Base-by-base conservation (phyloP, 1,284 basidiomycete genomes). In the Cryptococcus sp. region DNA sequence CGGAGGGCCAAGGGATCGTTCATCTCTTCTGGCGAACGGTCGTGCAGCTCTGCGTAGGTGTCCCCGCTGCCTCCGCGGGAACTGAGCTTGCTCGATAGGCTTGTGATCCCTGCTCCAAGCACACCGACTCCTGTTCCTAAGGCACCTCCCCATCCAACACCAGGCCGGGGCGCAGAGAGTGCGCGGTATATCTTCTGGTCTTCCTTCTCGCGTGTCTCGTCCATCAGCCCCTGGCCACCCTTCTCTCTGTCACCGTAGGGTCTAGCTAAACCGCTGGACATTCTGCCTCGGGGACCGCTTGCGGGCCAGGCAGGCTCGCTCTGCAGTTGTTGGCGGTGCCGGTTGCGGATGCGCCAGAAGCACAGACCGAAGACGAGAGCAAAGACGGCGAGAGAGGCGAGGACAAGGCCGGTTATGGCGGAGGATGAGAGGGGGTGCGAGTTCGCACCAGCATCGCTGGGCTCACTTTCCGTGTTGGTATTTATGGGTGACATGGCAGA, bases 181-280 rank as follows among this genome's bases (percentile, higher is more conserved):
- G 23, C 56, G 24, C 40, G 50, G n/a, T 44, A 49, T 15, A 21
- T 33, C 18, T 42, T 47, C 40, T 21, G 46, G 21, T 42, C n/a
- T 11, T 13, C 28, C 40, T 59, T 52, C 35, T 51, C 36, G 15
- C 16, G 33, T 42, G 43, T 28, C 35, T 59, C 56, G 6, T 63
- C 62, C 52, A 67, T 57, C 39, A 65, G 50, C 2, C 62, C 69
- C 28, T 49, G 46, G 4, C 66, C 66, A 15, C 61, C 63, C 39
- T 69, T 68, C 40, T 70, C 57, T 15, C 63, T 36, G 23, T 51
- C 40, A 3, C 66, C 65, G 52, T 65, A 68, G 11, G 61, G 64
- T 33, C 64, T 23, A 0, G 44, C 15, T 1, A 15, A 52, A 8
- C n/a, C 46, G 5, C 46, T 51, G 12, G 53, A 38, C 18, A 44